Conservation (phyloP, 805 yeast genomes). For the Candida chilensis region DNA sequence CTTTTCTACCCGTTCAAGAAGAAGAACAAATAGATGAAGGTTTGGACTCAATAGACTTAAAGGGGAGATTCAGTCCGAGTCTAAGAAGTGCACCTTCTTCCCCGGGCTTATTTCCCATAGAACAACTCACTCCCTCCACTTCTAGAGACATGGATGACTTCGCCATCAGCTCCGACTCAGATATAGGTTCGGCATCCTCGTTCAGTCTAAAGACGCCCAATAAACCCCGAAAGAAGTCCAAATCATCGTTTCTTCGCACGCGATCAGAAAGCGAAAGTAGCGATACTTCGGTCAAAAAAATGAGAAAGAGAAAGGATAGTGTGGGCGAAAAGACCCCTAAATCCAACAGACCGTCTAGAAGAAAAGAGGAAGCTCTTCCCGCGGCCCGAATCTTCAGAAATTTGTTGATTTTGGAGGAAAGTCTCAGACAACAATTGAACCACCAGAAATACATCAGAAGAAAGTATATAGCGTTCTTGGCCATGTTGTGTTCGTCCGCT, state of each 20-base stretch:
- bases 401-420: slow-evolving; percentile 76
- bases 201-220: slow-evolving; percentile 1
- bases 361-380: slow-evolving; percentile 20
- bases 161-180: slow-evolving; percentile 15
- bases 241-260: neutral
- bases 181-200: slow-evolving; percentile 12
- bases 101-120: no score
- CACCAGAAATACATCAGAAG: slow-evolving; percentile 60
- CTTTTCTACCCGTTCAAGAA: no score
- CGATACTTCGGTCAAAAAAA: slow-evolving; percentile 5
- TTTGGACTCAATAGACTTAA: no score
- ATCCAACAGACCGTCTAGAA: slow-evolving; percentile 1
- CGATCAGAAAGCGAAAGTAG: slow-evolving; percentile 2
- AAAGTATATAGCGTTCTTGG: slow-evolving; percentile 47
- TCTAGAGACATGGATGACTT: slow-evolving; percentile 15
- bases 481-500: slow-evolving; percentile 16
- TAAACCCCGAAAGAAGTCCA: slow-evolving; percentile 1
- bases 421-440: slow-evolving; percentile 71
- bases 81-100: no score
- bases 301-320: slow-evolving; percentile 12
- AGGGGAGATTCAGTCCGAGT: no score
- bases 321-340: neutral
- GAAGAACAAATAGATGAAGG: no score
- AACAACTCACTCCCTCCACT: slow-evolving; percentile 11
- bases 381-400: slow-evolving; percentile 76